Evolutionary conservation across 768 basidiomycete genomes (phyloP).

Genomic region (Rhodotorula sphaerocarpa): DNA sequence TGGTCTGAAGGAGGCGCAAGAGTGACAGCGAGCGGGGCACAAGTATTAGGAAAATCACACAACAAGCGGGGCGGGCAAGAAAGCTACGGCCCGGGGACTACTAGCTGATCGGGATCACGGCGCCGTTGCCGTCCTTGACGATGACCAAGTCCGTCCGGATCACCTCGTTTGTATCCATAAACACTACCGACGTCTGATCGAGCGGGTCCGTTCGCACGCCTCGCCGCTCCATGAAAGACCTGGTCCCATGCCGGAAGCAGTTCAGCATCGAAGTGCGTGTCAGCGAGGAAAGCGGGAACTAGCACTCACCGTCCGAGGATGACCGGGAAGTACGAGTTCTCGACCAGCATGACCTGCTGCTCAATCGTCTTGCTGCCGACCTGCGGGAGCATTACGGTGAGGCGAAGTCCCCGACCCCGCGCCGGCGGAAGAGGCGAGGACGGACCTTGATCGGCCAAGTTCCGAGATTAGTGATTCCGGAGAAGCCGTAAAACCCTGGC

Average conservation of each 20-base stretch:
- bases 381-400: background rate
- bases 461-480: conserved; percentile 49
- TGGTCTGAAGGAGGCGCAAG: no score
- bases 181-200: conserved; percentile 82
- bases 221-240: conserved; percentile 51
- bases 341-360: conserved; percentile 70
- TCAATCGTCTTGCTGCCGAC: conserved; percentile 44
- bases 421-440: no score
- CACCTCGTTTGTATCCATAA: conserved; percentile 60
- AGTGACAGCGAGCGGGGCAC: no score
- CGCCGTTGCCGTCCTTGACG: conserved; percentile 34
- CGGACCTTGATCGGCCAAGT: conserved; percentile 56
- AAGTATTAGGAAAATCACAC: no score
- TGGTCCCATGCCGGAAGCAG: background rate
- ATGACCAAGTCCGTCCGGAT: conserved; percentile 39
- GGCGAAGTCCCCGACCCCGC: no score
- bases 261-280: background rate
- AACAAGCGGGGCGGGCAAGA: no score
- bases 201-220: conserved; percentile 70
- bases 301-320: conserved; percentile 69
- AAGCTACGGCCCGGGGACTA: no score
- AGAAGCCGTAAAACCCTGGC: conserved; percentile 89
- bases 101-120: conserved; percentile 34
- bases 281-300: background rate
- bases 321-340: conserved; percentile 92